Conservation (phyloP, 768 basidiomycete genomes). For the Mycena haematopus region DNA sequence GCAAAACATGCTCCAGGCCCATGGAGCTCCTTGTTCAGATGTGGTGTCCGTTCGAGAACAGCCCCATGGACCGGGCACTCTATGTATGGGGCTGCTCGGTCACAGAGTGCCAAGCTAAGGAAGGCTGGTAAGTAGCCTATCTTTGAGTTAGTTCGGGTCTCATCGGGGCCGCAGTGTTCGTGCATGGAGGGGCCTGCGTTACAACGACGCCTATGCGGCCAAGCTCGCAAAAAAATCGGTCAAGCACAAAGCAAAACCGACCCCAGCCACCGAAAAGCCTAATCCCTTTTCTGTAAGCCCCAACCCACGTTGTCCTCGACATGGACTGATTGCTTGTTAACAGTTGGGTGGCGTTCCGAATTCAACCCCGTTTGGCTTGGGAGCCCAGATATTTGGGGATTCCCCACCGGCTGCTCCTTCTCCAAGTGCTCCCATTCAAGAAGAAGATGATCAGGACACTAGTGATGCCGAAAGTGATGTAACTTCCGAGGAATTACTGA, state of each 20-base stretch:
- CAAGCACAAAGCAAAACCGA: constrained; percentile 42
- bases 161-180: constrained; percentile 62
- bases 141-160: constrained; percentile 23
- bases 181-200: constrained; percentile 79
- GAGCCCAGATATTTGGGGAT: constrained; percentile 70
- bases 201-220: constrained; percentile 75
- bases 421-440: constrained; percentile 15
- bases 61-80: constrained; percentile 82
- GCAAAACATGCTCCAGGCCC: constrained; percentile 71
- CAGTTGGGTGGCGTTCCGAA: constrained; percentile 34
- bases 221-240: constrained; percentile 67
- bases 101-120: constrained; percentile 72
- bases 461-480: constrained; percentile 45
- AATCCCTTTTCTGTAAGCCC: constrained; percentile 73
- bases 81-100: constrained; percentile 87
- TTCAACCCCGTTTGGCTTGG: constrained; percentile 58
- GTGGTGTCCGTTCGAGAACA: constrained; percentile 90
- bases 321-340: constrained; percentile 27
- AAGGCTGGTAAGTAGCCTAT: constrained; percentile 68
- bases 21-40: constrained; percentile 88
- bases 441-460: constrained; percentile 36
- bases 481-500: constrained; percentile 55
- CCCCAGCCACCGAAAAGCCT: constrained; percentile 35
- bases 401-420: constrained; percentile 29
- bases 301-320: constrained; percentile 1